Evolutionary conservation across 2,329 filamentous ascomycete genomes (phyloP).

Genomic region (Ophiognomonia clavigignenti-juglandacearum): DNA sequence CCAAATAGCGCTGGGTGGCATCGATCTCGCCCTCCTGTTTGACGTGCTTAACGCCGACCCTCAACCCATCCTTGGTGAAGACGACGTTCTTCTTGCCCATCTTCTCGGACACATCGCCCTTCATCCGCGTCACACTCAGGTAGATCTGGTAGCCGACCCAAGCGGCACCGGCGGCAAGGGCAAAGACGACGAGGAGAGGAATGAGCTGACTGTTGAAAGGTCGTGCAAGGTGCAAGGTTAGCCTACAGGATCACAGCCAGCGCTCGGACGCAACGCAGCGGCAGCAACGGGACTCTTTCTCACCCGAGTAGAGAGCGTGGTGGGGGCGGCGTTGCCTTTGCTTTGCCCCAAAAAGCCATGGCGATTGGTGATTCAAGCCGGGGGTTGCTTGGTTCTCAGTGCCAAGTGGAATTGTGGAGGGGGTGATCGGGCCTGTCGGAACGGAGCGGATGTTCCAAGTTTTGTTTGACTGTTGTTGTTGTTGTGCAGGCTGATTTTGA

Average conservation of each 20-base stretch:
- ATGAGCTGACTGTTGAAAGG: slow-evolving; percentile 53
- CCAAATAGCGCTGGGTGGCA: slow-evolving; percentile 63
- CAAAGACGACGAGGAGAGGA: slow-evolving; percentile 61
- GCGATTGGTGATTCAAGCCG: too few relatives aligned
- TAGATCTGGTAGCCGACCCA: slow-evolving; percentile 72
- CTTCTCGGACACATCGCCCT: slow-evolving; percentile 58
- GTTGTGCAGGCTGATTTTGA: too few relatives aligned
- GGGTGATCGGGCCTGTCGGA: too few relatives aligned
- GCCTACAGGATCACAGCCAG: too few relatives aligned
- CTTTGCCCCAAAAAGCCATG: slow-evolving; percentile 16
- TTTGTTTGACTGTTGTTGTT: too few relatives aligned
- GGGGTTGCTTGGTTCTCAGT: too few relatives aligned
- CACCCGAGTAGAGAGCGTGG: slow-evolving; percentile 10
- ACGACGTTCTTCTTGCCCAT: slow-evolving; percentile 73
- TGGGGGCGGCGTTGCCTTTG: slow-evolving; percentile 5
- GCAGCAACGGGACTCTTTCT: too few relatives aligned
- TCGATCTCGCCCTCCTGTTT: slow-evolving; percentile 69
- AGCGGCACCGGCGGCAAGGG: slow-evolving; percentile 50
- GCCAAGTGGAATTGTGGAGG: too few relatives aligned
- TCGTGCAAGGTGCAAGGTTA: too few relatives aligned
- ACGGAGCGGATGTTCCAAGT: too few relatives aligned
- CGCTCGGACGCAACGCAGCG: too few relatives aligned
- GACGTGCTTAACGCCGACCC: slow-evolving; percentile 66
- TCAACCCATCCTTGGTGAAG: slow-evolving; percentile 70
- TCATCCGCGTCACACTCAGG: slow-evolving; percentile 61